These are phyloP conservation scores for Aspergillus indologenus DNA, from an alignment of 495 filamentous ascomycete genomes.

Conservation along the genomic window DNA sequence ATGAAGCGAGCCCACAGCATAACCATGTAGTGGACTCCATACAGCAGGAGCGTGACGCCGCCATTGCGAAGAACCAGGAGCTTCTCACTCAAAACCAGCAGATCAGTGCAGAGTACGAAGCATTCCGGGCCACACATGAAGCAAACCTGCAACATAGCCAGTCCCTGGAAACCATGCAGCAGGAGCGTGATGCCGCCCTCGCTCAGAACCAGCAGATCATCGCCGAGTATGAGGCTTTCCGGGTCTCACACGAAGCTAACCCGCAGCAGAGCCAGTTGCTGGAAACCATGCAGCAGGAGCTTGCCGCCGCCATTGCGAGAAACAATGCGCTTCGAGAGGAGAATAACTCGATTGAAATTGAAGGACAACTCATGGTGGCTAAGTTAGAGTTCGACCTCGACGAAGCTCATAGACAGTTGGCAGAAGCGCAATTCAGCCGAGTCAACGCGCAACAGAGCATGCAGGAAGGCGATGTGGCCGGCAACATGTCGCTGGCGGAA, in stretches of 20 bases:
- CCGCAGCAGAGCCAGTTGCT: not conserved
- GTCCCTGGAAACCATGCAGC: too few species aligned
- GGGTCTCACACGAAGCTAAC: not conserved
- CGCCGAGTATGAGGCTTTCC: not conserved
- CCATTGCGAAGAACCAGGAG: not conserved
- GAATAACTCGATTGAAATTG: not conserved
- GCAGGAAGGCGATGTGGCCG: conserved; percentile 9
- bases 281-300: conserved; percentile 4
- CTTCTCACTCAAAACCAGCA: not conserved
- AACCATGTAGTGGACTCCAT: too few species aligned
- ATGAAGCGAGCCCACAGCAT: not conserved
- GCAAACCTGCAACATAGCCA: not conserved
- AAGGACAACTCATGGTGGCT: not conserved
- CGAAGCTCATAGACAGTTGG: conserved; percentile 2
- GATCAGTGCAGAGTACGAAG: not conserved
- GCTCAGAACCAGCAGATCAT: not conserved
- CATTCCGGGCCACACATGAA: not conserved
- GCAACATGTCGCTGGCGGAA: conserved; percentile 8
- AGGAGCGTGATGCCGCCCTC: too few species aligned
- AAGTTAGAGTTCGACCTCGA: not conserved
- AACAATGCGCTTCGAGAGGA: conserved; percentile 1
- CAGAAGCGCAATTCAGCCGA: not conserved
- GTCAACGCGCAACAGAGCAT: conserved; percentile 3
- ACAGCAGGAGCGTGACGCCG: too few species aligned
- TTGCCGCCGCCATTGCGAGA: conserved; percentile 6